A percentile compares a stretch with the other conserved stretches of the same genome.
These are phyloP conservation scores for Podospora tetraspora DNA, from an alignment of 495 filamentous ascomycete genomes.

Conservation along the genomic window DNA sequence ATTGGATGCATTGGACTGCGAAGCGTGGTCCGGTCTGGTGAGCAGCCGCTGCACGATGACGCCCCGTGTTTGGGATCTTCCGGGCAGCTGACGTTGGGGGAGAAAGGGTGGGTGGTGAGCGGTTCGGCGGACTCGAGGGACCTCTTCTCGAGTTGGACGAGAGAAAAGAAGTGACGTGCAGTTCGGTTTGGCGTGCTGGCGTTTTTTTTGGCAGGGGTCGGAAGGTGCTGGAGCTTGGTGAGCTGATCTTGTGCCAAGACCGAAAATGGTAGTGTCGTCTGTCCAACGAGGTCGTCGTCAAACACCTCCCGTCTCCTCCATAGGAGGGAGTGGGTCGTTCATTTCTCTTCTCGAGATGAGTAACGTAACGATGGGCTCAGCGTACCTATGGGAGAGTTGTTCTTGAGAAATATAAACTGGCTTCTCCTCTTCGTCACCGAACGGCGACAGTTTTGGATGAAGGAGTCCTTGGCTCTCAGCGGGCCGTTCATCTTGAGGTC, in stretches of 20 bases:
- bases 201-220: constrained; percentile 1
- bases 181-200: neutral
- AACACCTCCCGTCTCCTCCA: neutral
- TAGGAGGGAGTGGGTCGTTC: constrained; percentile 1
- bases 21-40: constrained; percentile 2
- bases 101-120: neutral
- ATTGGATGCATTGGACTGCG: constrained; percentile 21
- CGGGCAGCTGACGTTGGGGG: neutral
- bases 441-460: neutral
- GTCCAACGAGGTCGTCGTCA: constrained; percentile 8
- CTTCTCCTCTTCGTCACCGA: too few relatives aligned
- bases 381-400: neutral
- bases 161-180: neutral
- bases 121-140: neutral
- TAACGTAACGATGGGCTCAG: neutral
- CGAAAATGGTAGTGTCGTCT: constrained; percentile 6
- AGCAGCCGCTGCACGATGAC: constrained; percentile 24
- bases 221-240: constrained; percentile 3
- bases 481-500: too few relatives aligned
- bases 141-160: neutral
- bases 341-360: neutral
- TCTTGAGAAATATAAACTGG: neutral
- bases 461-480: neutral
- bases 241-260: neutral
- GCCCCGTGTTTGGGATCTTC: constrained; percentile 3